Percentiles rank a stretch among this genome's conserved stretches.
phyloP scores from a whole-genome alignment of 2,329 filamentous ascomycete genomes.

The Nannizzia gypsea region DNA sequence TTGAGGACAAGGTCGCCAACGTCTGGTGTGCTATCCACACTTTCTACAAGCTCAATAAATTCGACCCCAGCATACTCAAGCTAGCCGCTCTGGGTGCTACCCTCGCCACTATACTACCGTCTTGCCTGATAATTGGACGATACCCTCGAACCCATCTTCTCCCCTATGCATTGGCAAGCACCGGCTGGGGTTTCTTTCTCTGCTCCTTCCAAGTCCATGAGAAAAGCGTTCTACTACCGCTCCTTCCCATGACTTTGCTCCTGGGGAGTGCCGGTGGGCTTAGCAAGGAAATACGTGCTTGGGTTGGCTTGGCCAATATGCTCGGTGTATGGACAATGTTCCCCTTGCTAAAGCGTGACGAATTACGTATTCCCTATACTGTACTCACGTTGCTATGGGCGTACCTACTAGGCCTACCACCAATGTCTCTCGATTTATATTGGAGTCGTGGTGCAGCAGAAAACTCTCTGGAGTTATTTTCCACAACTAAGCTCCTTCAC shows the following conservation, averaged over 20 bases:
- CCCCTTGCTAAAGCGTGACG: constrained; percentile 74
- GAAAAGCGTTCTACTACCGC: constrained; percentile 84
- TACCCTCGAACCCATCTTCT: constrained; percentile 65
- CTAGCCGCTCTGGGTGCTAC: constrained; percentile 64
- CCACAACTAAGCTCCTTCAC: constrained; percentile 61
- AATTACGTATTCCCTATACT: constrained; percentile 70
- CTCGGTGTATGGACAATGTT: constrained; percentile 89
- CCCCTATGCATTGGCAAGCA: constrained; percentile 67
- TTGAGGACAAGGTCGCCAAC: constrained; percentile 98
- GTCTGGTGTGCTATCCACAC: constrained; percentile 93
- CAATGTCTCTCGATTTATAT: constrained; percentile 59
- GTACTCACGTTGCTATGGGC: constrained; percentile 81
- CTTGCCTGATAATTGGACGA: constrained; percentile 67
- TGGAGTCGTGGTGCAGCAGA: constrained; percentile 34
- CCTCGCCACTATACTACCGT: constrained; percentile 60
- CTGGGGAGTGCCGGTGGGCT: constrained; percentile 69
- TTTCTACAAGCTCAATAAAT: constrained; percentile 73
- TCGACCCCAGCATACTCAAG: constrained; percentile 60
- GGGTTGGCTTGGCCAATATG: constrained; percentile 93
- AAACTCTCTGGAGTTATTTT: constrained; percentile 24
- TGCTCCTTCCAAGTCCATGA: constrained; percentile 98
- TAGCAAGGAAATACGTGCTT: constrained; percentile 62
- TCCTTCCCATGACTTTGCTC: constrained; percentile 86
- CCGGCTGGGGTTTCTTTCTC: constrained; percentile 93
- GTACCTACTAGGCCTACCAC: constrained; percentile 78